These are phyloP conservation scores for Plasmodium gonderi DNA, from an alignment of 169 alveolate genomes.

Conservation along the genomic window DNA sequence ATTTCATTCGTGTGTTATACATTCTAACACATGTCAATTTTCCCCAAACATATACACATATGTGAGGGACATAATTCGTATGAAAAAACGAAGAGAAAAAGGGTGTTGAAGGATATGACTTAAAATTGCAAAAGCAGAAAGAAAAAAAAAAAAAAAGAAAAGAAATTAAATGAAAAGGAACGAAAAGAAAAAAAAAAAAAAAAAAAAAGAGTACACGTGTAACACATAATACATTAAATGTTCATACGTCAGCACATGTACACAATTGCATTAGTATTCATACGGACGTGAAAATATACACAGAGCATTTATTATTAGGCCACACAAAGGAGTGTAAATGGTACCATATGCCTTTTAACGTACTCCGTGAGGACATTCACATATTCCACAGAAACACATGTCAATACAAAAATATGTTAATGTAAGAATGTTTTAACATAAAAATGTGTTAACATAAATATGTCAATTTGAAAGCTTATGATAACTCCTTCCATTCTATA, in stretches of 20 bases:
- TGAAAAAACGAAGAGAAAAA: neutral
- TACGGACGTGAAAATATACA: neutral
- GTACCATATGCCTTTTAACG: neutral
- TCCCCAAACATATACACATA: neutral
- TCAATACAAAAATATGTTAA: too few species aligned
- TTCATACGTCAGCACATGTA: neutral
- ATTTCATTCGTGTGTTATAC: neutral
- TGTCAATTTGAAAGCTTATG: neutral
- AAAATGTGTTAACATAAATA: too few species aligned
- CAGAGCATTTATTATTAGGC: neutral
- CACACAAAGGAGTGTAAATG: neutral
- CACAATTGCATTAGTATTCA: neutral
- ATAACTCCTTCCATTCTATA: neutral
- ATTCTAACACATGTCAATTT: neutral
- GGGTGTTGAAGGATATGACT: neutral
- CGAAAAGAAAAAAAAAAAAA: neutral
- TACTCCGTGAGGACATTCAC: neutral
- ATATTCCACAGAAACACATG: neutral
- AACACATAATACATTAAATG: too few species aligned
- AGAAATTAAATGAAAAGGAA: neutral
- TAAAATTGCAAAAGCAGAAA: neutral
- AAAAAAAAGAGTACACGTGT: too few species aligned
- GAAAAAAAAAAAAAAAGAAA: neutral
- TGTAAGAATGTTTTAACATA: too few species aligned
- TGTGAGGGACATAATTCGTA: neutral